Evolutionary conservation across 306 rosid species (phyloP).

Genomic region (Pueraria montana): DNA sequence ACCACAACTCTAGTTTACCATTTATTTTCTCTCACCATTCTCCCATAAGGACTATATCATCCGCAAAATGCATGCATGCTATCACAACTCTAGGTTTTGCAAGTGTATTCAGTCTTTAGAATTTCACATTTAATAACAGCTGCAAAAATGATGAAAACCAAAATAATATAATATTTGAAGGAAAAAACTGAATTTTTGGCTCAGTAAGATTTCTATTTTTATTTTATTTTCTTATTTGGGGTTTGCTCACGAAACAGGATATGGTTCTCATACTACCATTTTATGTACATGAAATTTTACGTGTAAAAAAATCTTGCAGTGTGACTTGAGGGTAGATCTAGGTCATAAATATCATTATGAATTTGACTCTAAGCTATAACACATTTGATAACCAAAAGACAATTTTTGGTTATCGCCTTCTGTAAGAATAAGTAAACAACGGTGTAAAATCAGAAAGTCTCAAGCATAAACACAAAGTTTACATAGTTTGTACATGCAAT

Average conservation of each 20-base stretch:
- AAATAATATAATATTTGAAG: neutral
- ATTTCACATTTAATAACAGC: constrained; percentile 33
- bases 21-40: constrained; percentile 2
- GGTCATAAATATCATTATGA: constrained; percentile 27
- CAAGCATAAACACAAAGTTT: neutral
- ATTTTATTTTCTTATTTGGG: neutral
- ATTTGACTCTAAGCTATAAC: constrained; percentile 26
- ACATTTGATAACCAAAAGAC: neutral
- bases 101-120: neutral
- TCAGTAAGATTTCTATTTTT: neutral
- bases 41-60: neutral
- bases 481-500: constrained; percentile 1
- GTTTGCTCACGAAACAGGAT: constrained; percentile 7
- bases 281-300: constrained; percentile 16
- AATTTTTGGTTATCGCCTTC: neutral
- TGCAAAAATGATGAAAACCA: constrained; percentile 3
- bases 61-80: neutral
- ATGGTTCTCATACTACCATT: neutral
- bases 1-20: neutral
- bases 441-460: constrained; percentile 37
- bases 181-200: neutral
- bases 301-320: neutral
- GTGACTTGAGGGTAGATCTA: constrained; percentile 1
- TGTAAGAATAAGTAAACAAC: constrained; percentile 33
- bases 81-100: neutral